phyloP scores from a whole-genome alignment of 1,284 basidiomycete species.

The Coniferiporia weirii region DNA sequence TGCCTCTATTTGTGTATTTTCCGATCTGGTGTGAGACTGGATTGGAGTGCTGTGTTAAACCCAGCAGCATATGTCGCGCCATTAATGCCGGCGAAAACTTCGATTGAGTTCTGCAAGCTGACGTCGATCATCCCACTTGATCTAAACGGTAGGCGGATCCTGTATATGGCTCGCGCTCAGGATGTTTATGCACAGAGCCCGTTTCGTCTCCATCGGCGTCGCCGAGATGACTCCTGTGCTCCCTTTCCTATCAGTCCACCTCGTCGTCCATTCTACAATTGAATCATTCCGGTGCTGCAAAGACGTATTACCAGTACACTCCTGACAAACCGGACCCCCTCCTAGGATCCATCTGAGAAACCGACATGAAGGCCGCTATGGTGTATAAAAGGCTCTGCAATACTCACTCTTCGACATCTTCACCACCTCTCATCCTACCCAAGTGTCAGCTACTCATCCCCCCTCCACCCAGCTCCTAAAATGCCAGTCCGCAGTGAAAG shows the following conservation, averaged over 20 bases:
- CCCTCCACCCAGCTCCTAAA: not conserved
- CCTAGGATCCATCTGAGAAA: not conserved
- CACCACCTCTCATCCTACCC: not conserved
- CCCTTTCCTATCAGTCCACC: not conserved
- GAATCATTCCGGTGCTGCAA: slow-evolving; percentile 7
- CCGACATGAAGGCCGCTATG: not conserved
- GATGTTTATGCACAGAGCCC: not conserved
- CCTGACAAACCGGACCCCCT: not conserved
- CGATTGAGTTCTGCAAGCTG: not conserved
- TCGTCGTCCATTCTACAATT: not conserved
- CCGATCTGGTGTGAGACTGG: too few relatives aligned
- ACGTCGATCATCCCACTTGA: not conserved
- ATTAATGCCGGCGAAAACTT: too few relatives aligned
- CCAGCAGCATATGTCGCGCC: too few relatives aligned
- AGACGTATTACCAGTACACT: not conserved
- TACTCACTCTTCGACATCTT: not conserved
- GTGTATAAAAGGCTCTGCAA: not conserved
- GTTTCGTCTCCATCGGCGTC: slow-evolving; percentile 7
- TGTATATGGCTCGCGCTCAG: not conserved
- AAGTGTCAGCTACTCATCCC: not conserved
- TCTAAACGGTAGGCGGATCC: not conserved
- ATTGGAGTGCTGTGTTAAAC: too few relatives aligned
- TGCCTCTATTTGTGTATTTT: too few relatives aligned
- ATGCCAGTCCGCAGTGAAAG: slow-evolving; percentile 13
- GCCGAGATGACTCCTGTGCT: slow-evolving; percentile 2